Base-by-base conservation (phyloP, 2,329 filamentous ascomycete genomes). In the Escovopsis sp. region DNA sequence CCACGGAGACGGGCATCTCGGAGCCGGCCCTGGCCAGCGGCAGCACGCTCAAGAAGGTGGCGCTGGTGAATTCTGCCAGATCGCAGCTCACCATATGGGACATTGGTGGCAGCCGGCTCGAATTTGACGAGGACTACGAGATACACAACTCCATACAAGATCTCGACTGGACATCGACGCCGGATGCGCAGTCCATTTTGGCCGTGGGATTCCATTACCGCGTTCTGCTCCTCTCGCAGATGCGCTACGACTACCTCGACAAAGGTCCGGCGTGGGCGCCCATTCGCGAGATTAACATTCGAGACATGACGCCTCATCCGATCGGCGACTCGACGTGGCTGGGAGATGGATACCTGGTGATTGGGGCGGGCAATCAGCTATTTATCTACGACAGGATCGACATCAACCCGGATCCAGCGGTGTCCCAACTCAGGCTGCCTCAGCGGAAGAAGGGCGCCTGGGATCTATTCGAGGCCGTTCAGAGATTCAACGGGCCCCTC, bases 261-360 rank as follows among this genome's bases (percentile, higher is more conserved):
- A 79, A 83, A 41, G 80, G 81, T 1, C 82, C 85, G n/a, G 84
- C 86, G 0, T 94, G 87, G 87, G 80, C 83, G 1, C 68, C 80
- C 17, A 79, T 94, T 39, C 70, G 82, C 31, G 81, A 93, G 51
- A 83, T 94, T 38, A 76, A 70, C 47, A 87, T 86, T 39, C 70
- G 79, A 41, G 78, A 87, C 39, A 63, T 86, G 27, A 93, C 86
- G 11, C 83, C 86, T 19, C 84, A 94, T 53, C 82, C 85, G 0
- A 93, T 94, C 34, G 87, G 86, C 2, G 87, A 94, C 52, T 92
- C 86, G 1, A 84, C 84, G 13, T 98, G 90, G 90, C 63, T 94
- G 11, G 75, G 77, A 19, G 78, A 82, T 48, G 88, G 87, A 1
- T 77, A 87, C 48, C 67, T 98, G 11, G 78, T 93, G 5, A 77